Base-by-base conservation (phyloP, 768 basidiomycete genomes). In the Peribolospora kevripleyi region DNA sequence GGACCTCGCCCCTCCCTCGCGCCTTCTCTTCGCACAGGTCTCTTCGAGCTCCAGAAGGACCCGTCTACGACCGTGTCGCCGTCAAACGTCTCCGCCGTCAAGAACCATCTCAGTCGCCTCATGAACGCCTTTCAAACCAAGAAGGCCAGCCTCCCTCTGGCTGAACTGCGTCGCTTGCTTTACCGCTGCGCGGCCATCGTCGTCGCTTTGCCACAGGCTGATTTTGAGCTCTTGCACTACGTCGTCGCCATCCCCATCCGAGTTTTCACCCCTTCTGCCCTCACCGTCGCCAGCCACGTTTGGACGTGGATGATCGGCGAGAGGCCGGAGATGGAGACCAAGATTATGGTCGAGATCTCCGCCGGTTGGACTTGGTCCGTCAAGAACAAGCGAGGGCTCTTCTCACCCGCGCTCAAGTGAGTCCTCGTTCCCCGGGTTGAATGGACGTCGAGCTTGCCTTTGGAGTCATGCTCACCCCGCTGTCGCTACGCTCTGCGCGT, bases 271-370 rank as follows among this genome's bases (percentile, higher is more conserved):
- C 85, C 88, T 1, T 71, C 83, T 4, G 78, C 87, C 1, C 77
- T 95, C 55, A 75, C 84, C 11, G 77, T 84, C 2, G 90, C 85
- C 0, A 80, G 88, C 47, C 88, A 97, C 64, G 81, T 82, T 7
- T 97, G 93, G 93, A 86, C 82, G 3, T 95, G 90, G 90, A 74
- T 93, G 0, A 81, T 93, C 53, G 78, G 83, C 10, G 83, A 91
- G 65, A 77, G 84, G 56, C 79, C 84, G 0, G 75, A 75, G 50
- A 71, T 82, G 8, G 90, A 95, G 67, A 76, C 88, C 50, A 77
- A 79, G 2, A 67, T 95, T 14, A 81, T 95, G 74, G 71, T 77
- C 4, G 88, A 95, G 62, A 76, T 97, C 51, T 70, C 84, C 49
- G 76, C 83, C 3, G 82, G 83, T 3, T 98, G 93, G 93, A 74